A percentile compares a stretch with the other conserved stretches of the same genome.
These are phyloP conservation scores for Bassia scoparia DNA, from an alignment of 148 eudicot genomes.

Conservation along the genomic window DNA sequence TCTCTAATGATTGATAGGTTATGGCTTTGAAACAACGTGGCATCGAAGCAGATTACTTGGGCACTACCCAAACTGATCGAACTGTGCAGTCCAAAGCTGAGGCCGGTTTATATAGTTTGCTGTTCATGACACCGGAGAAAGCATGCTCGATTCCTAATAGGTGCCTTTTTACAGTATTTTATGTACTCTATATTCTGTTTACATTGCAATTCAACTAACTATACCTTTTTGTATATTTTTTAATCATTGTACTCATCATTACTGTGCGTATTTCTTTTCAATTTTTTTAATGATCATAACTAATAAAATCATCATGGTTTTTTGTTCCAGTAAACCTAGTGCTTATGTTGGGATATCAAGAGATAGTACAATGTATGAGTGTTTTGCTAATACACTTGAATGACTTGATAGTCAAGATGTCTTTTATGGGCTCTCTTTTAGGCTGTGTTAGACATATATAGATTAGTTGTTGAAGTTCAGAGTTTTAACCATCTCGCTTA, in stretches of 20 bases:
- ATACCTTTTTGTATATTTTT: no score
- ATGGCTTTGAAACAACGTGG: conserved; percentile 81
- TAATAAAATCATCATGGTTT: background rate
- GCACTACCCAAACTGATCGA: conserved; percentile 56
- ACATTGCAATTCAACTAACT: background rate
- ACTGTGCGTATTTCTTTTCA: no score
- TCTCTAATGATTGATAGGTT: conserved; percentile 39
- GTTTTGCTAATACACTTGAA: background rate
- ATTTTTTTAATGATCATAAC: background rate
- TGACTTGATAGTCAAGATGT: background rate
- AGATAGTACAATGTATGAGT: background rate
- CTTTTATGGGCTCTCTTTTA: no score
- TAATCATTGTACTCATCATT: no score
- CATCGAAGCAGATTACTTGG: conserved; percentile 63
- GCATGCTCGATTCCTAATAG: conserved; percentile 53
- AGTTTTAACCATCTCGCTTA: no score
- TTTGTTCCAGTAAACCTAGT: background rate
- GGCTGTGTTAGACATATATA: no score
- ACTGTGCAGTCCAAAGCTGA: conserved; percentile 56
- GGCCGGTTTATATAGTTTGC: conserved; percentile 55
- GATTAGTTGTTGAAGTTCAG: no score
- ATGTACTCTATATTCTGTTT: background rate
- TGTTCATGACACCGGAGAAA: conserved; percentile 85
- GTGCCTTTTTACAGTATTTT: conserved; percentile 28
- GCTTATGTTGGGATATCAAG: background rate